phyloP scores from a whole-genome alignment of 106 monocot genomes.

The Platanthera zijinensis region DNA sequence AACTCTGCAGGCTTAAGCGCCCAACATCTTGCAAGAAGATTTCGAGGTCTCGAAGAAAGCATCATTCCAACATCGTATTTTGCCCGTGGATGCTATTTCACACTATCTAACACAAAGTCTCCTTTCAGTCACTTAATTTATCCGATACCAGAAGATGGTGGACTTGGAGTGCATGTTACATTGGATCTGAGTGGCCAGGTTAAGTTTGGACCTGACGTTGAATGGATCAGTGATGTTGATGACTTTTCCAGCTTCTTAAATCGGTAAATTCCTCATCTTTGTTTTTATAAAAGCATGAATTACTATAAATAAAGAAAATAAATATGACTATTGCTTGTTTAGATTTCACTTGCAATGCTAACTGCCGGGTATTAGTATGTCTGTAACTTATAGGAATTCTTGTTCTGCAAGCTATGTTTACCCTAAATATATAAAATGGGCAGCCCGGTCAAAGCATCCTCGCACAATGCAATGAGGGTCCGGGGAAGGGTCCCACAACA shows the following conservation, averaged over 20 bases:
- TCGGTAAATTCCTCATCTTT: conserved; percentile 28
- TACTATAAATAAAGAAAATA: neutral
- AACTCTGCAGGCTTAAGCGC: conserved; percentile 93
- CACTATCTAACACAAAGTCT: conserved; percentile 53
- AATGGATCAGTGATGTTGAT: conserved; percentile 74
- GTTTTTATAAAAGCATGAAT: neutral
- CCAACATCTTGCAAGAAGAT: conserved; percentile 68
- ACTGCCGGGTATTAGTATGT: neutral
- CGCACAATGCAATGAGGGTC: too few species aligned
- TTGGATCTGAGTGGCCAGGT: conserved; percentile 67
- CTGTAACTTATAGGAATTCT: neutral
- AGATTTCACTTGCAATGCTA: neutral
- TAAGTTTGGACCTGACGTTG: conserved; percentile 96
- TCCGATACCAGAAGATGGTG: conserved; percentile 93
- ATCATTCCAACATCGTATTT: conserved; percentile 54
- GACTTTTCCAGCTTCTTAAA: conserved; percentile 60
- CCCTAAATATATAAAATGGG: neutral
- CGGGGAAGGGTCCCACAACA: too few species aligned
- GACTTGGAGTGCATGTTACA: conserved; percentile 93
- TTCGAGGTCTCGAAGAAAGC: conserved; percentile 35
- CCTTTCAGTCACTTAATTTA: conserved; percentile 86
- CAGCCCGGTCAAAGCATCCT: too few species aligned
- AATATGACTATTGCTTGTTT: neutral
- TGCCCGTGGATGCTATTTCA: conserved; percentile 94
- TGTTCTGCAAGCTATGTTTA: neutral